Evolutionary conservation across 1,284 basidiomycete species (phyloP), one percentile per base, ranked within the genome.

Genomic region (Cutaneotrichosporon sp.): DNA sequence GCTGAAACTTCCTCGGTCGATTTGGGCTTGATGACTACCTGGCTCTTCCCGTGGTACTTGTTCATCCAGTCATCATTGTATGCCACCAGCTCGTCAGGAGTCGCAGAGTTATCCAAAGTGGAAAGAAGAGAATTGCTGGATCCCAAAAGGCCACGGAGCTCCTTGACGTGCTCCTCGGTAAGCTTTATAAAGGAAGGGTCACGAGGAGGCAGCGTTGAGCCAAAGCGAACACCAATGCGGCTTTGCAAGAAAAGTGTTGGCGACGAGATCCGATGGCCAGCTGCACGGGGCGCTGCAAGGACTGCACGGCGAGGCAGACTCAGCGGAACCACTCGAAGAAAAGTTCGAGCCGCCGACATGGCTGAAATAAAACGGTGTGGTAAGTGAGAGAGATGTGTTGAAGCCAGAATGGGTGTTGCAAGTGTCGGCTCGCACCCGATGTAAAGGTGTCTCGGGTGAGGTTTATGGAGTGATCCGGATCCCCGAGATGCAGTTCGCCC

Each of bases 11-110:
- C 85, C 61, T 88, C 77, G 0, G 90, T 89, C 1, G 86, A 85
- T 67, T 86, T 89, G 13, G 94, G 94, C 72, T 88, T 90, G 57
- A 97, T 78, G 14, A 98, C 88, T 21, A 91, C 87, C 26, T 84
- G 83, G 18, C 89, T 84, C 37, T 80, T 77, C 18, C 94, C 96
- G 54, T 82, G 81, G 73, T 96, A 97, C 76, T 97, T 97, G 69
- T 88, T 86, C 88, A 97, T 92, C 94, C 94, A 98, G 74, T 98
- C 94, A 63, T 83, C 80, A 74, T 98, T 98, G 80, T 83, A 97
- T 0, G 77, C 79, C 17, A 82, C 80, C 34, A 97, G 81, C 62
- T 97, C 93, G 12, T 86, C 82, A 3, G 54, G 41, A 5, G 64
- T 62, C 8, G 74, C 68, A 1, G 75, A 70, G 2, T 68, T 70